These are phyloP conservation scores for Reutealis trisperma DNA, from an alignment of 345 rosid species.

Conservation along the genomic window DNA sequence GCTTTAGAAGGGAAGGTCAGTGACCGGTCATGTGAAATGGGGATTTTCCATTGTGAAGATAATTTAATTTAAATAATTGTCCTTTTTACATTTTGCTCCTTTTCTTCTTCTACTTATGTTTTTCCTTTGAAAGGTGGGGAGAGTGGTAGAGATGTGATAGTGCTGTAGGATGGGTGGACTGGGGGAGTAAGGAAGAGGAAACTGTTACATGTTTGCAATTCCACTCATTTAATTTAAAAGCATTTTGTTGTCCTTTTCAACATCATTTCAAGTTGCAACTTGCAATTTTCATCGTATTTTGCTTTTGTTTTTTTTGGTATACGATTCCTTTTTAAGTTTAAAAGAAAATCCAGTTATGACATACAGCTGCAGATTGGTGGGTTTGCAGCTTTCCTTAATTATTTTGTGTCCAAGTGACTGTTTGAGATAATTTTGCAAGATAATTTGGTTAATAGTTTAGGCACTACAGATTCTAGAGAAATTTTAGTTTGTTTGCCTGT, in stretches of 20 bases:
- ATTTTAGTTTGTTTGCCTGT: background rate
- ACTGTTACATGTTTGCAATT: background rate
- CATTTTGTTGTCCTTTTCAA: background rate
- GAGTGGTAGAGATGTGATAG: background rate
- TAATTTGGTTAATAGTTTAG: too few relatives aligned
- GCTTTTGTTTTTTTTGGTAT: background rate
- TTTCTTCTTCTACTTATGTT: background rate
- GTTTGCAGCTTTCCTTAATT: background rate
- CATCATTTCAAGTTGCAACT: background rate
- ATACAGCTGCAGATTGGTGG: background rate
- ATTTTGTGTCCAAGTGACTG: background rate
- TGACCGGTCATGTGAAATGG: slow-evolving; percentile 14
- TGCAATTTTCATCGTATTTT: too few relatives aligned
- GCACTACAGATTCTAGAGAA: background rate
- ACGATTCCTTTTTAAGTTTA: background rate
- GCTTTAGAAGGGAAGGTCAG: slow-evolving; percentile 95
- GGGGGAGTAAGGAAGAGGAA: background rate
- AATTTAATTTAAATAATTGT: slow-evolving; percentile 8
- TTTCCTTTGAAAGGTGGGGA: background rate
- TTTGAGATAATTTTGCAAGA: too few relatives aligned
- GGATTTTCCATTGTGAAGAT: background rate
- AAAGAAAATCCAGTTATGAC: background rate
- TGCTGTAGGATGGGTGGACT: background rate
- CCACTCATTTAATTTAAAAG: too few relatives aligned
- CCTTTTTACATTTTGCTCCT: background rate